phyloP scores from a whole-genome alignment of 2,329 filamentous ascomycete genomes.

The Colletotrichum sp. region DNA sequence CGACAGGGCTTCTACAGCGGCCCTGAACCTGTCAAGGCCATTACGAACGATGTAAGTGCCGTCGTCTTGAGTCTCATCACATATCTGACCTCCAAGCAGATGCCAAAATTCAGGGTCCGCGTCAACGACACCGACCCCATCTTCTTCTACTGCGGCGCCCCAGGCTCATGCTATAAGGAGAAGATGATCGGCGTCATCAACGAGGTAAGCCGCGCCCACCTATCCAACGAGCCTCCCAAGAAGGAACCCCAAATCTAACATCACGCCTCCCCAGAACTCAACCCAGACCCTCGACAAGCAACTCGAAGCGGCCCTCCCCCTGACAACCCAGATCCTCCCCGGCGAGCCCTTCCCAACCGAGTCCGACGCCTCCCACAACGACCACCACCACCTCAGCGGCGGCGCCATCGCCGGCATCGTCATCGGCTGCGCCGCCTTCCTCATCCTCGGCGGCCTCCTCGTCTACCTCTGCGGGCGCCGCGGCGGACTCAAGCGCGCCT shows the following conservation, averaged over 20 bases:
- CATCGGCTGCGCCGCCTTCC: conserved; percentile 52
- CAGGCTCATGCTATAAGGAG: conserved; percentile 66
- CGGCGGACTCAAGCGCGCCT: conserved; percentile 40
- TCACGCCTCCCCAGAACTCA: conserved; percentile 37
- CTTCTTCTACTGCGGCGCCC: conserved; percentile 74
- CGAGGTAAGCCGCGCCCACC: conserved; percentile 48
- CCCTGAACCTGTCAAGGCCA: conserved; percentile 47
- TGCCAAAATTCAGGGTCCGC: conserved; percentile 43
- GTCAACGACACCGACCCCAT: conserved; percentile 69
- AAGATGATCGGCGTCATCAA: conserved; percentile 82
- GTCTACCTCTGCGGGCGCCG: conserved; percentile 53
- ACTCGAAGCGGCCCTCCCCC: conserved; percentile 48
- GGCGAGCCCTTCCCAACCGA: conserved; percentile 60
- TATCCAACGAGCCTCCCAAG: background rate
- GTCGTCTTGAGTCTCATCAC: conserved; percentile 23
- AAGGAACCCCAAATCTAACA: conserved; percentile 14
- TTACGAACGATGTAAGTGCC: conserved; percentile 47
- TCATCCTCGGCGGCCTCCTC: conserved; percentile 47
- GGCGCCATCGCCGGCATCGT: conserved; percentile 66
- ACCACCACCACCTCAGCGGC: conserved; percentile 24
- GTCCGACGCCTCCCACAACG: conserved; percentile 26
- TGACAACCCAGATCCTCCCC: conserved; percentile 59
- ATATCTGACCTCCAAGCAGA: conserved; percentile 39
- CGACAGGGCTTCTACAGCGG: conserved; percentile 60
- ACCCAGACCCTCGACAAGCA: conserved; percentile 54